phyloP scores from a whole-genome alignment of 345 rosid genomes.

The Durio zibethinus region DNA sequence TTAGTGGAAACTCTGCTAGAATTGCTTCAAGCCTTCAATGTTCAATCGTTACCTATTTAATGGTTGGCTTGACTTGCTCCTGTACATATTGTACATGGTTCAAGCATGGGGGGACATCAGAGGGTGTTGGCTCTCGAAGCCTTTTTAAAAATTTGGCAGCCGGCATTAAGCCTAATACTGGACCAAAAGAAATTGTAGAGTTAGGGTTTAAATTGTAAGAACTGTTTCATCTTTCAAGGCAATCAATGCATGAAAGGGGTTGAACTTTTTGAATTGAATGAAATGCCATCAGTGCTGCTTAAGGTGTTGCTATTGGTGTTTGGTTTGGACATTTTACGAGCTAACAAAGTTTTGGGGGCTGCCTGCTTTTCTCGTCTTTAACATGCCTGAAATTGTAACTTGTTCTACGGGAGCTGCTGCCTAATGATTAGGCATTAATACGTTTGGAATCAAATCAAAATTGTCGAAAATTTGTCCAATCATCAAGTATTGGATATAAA shows the following conservation, averaged over 20 bases:
- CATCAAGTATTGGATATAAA: no score
- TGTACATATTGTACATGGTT: constrained; percentile 57
- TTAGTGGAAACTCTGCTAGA: background rate
- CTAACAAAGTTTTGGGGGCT: background rate
- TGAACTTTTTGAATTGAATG: constrained; percentile 22
- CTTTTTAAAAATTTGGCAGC: constrained; percentile 12
- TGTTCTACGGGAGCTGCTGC: background rate
- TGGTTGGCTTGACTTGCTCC: constrained; percentile 38
- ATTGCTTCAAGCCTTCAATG: constrained; percentile 21
- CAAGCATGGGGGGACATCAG: constrained; percentile 22
- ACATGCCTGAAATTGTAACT: background rate
- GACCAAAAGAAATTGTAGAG: constrained; percentile 24
- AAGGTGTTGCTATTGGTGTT: background rate
- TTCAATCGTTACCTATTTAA: constrained; percentile 5
- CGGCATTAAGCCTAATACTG: constrained; percentile 17
- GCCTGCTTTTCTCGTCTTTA: background rate
- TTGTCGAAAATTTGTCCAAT: background rate
- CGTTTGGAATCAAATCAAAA: background rate
- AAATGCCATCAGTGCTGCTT: background rate
- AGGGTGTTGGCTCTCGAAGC: constrained; percentile 28
- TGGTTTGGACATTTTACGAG: background rate
- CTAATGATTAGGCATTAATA: background rate
- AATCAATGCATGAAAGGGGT: constrained; percentile 23
- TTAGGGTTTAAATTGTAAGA: constrained; percentile 39
- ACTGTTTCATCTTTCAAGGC: constrained; percentile 23